phyloP scores from a whole-genome alignment of 495 filamentous ascomycete species.

The Schizothecium vesticola region DNA sequence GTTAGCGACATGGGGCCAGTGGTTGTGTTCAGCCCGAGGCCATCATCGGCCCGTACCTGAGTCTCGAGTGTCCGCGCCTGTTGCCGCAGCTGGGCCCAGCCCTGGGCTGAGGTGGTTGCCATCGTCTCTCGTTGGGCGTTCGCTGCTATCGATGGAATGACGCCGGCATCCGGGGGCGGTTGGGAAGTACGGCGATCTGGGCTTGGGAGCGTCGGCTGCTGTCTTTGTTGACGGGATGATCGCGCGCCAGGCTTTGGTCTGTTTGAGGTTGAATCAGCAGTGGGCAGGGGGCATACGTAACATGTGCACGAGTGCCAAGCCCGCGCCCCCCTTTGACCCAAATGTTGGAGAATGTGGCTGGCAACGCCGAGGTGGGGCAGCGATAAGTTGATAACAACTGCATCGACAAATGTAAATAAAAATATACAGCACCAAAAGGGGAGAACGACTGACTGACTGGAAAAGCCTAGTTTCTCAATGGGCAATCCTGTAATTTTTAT shows the following conservation, averaged over 20 bases:
- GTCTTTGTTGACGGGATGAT: not conserved
- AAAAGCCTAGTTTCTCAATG: no score
- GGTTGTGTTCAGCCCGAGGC: not conserved
- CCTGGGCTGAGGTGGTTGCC: slow-evolving; percentile 68
- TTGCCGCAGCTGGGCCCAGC: slow-evolving; percentile 93
- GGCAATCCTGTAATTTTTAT: no score
- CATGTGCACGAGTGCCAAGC: not conserved
- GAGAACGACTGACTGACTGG: no score
- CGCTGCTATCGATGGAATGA: not conserved
- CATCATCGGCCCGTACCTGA: slow-evolving; percentile 55
- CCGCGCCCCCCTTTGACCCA: not conserved
- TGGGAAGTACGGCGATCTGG: not conserved
- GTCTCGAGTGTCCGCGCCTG: slow-evolving; percentile 87
- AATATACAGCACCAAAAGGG: not conserved
- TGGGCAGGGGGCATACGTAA: not conserved
- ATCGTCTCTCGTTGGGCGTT: slow-evolving; percentile 37
- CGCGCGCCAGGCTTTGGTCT: not conserved
- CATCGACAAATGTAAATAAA: not conserved
- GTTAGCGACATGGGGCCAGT: not conserved
- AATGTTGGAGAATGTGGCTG: not conserved
- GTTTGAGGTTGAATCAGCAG: not conserved
- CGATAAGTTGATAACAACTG: not conserved
- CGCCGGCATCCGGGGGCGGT: slow-evolving; percentile 8
- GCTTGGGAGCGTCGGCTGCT: not conserved
- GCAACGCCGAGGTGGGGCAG: not conserved